Percentiles rank a stretch among this genome's conserved stretches.
Conservation (phyloP, 345 rosid species). For the Eucalyptus guilfoylei region DNA sequence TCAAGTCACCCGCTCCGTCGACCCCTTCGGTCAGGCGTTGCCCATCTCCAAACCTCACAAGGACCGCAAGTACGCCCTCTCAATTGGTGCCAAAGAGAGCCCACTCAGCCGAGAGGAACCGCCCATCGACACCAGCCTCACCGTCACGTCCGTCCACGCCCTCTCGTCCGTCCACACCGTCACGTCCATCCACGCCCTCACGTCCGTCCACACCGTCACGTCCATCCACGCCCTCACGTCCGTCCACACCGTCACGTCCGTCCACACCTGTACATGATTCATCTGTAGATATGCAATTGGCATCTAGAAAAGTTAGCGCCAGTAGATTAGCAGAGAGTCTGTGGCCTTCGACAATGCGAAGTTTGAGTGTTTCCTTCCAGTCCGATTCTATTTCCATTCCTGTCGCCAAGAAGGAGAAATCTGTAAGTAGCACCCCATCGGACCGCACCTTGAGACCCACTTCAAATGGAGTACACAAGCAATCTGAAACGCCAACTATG, state of each 20-base stretch:
- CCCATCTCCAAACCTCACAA: constrained; percentile 62
- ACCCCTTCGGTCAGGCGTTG: constrained; percentile 36
- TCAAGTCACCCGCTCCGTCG: constrained; percentile 65
- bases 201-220: background rate
- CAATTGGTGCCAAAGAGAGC: constrained; percentile 62
- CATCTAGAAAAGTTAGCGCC: constrained; percentile 52
- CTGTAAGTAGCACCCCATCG: constrained; percentile 28
- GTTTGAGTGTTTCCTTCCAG: constrained; percentile 93
- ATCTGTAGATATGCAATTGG: constrained; percentile 32
- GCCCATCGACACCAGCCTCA: constrained; percentile 70
- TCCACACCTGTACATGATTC: constrained; percentile 69
- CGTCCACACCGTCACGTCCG: constrained; percentile 7
- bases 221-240: constrained; percentile 39
- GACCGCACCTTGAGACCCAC: constrained; percentile 83
- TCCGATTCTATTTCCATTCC: constrained; percentile 80
- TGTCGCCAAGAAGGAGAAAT: constrained; percentile 74
- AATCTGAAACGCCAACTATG: constrained; percentile 33
- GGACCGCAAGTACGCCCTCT: constrained; percentile 34
- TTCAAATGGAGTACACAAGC: constrained; percentile 70
- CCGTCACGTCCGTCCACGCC: constrained; percentile 18
- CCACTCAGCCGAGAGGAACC: constrained; percentile 78
- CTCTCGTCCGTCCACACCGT: background rate
- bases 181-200: constrained; percentile 39
- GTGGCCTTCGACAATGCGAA: constrained; percentile 99
- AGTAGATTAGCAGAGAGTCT: constrained; percentile 77